Evolutionary conservation across 371 early-diverging fungal species (phyloP).

Genomic region (Mortierella sp.): DNA sequence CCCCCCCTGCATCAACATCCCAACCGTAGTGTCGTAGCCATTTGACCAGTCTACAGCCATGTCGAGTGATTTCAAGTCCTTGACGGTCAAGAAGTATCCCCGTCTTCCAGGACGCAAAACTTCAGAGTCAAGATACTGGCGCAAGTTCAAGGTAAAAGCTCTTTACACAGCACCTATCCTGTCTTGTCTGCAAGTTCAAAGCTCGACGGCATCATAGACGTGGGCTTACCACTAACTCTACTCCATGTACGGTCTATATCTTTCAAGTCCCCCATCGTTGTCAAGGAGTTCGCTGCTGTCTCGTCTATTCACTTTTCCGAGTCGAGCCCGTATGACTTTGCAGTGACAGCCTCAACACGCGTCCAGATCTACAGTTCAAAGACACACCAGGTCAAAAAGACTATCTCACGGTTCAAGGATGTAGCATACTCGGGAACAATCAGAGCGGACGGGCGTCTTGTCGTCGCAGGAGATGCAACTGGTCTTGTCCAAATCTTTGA

Average conservation of each 20-base stretch:
- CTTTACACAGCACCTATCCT: not conserved
- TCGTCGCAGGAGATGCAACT: constrained; percentile 93
- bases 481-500: constrained; percentile 89
- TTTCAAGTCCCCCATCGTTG: constrained; percentile 77
- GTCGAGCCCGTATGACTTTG: constrained; percentile 87
- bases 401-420: constrained; percentile 92
- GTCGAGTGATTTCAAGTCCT: constrained; percentile 68
- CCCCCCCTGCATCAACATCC: not conserved
- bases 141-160: constrained; percentile 77
- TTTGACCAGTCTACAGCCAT: constrained; percentile 12
- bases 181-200: not conserved
- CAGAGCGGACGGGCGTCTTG: constrained; percentile 88
- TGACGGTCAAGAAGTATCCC: constrained; percentile 68
- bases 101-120: constrained; percentile 64
- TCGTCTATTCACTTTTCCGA: constrained; percentile 88
- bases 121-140: constrained; percentile 83
- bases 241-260: not conserved
- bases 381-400: constrained; percentile 84
- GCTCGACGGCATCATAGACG: not conserved
- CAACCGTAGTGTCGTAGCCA: not conserved
- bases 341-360: constrained; percentile 88
- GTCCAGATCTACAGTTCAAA: constrained; percentile 91
- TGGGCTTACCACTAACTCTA: not conserved
- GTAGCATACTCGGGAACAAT: constrained; percentile 84
- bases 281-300: constrained; percentile 90